Evolutionary conservation across 345 rosid genomes (phyloP), one percentile per base, ranked within the genome.

Genomic region (Angophora floribunda): DNA sequence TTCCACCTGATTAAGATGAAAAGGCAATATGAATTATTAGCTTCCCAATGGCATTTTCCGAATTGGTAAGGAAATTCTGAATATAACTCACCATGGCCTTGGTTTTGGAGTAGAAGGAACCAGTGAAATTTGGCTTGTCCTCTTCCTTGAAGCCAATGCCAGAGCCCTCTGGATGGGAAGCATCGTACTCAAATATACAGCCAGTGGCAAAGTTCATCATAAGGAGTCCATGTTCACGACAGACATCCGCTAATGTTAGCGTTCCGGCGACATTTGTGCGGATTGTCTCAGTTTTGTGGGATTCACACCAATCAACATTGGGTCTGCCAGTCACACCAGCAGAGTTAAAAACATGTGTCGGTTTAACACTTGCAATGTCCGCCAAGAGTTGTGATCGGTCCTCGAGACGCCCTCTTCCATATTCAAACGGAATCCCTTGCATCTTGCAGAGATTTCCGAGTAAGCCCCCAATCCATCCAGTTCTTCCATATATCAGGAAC

Each of bases 301-400:
- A 95, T 89, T 97, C 99, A 89, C 99, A 97, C 99, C 99, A 96
- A 90, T 97, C 99, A 51, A 97, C 99, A 90, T 97, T 97, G 51
- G 99, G 99, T 88, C 98, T 94, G 6, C 99, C 99, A 9, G 99
- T 97, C 86, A 97, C 95, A 79, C 99, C 99, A 11, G 99, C 99
- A 26, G 99, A 96, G 85, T 97, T 97, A 87, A 97, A 95, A 88
- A 97, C 98, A 92, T 97, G 98, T 47, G 96, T 95, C 53, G 99
- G 99, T 91, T 90, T 96, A 87, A 95, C 90, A 88, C 90, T 95
- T 82, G 89, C 93, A 89, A 97, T 89, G 90, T 97, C 99, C 16
- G 94, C 95, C 67, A 94, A 24, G 88, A 97, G 92, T 52, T 97
- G 95, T 85, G 95, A 90, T 55, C 98, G 92, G 91, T 95, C 95